Conservation (phyloP, 768 basidiomycete genomes). For the Podaxis mareebaensis region DNA sequence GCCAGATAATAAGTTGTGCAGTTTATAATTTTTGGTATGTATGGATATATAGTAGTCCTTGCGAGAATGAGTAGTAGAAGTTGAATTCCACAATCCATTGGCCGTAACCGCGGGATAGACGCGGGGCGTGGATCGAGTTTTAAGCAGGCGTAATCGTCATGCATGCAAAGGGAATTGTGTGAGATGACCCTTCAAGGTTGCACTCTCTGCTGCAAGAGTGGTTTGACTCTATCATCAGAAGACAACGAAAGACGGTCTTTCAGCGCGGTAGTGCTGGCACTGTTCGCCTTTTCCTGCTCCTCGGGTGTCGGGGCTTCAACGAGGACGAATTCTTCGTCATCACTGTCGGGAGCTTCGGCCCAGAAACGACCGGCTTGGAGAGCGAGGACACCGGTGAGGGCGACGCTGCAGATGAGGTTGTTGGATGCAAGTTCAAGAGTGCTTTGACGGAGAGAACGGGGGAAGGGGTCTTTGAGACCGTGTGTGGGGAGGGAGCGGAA, state of each 20-base stretch:
- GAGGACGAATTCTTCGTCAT: slow-evolving; percentile 43
- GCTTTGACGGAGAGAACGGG: slow-evolving; percentile 56
- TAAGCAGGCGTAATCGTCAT: background rate
- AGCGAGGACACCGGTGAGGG: slow-evolving; percentile 81
- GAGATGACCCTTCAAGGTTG: slow-evolving; percentile 16
- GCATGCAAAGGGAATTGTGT: background rate
- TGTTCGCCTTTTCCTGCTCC: slow-evolving; percentile 8
- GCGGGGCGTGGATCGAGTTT: background rate
- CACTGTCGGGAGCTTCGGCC: slow-evolving; percentile 74
- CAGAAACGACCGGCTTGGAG: slow-evolving; percentile 85
- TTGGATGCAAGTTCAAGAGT: slow-evolving; percentile 81
- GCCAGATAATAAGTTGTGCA: background rate
- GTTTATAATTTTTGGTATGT: background rate
- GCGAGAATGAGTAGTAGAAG: background rate
- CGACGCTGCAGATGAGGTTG: slow-evolving; percentile 85
- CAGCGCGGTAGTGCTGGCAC: background rate
- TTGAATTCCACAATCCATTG: too few species aligned
- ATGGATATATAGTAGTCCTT: background rate
- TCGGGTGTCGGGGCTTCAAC: slow-evolving; percentile 24
- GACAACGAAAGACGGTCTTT: slow-evolving; percentile 10
- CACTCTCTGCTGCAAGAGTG: slow-evolving; percentile 28
- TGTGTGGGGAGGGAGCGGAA: slow-evolving; percentile 61
- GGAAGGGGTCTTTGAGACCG: slow-evolving; percentile 57
- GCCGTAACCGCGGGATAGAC: too few species aligned
- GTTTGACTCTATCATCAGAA: slow-evolving; percentile 29